Base-by-base conservation (phyloP, 2,329 filamentous ascomycete species). In the Stagonosporopsis tanaceti region DNA sequence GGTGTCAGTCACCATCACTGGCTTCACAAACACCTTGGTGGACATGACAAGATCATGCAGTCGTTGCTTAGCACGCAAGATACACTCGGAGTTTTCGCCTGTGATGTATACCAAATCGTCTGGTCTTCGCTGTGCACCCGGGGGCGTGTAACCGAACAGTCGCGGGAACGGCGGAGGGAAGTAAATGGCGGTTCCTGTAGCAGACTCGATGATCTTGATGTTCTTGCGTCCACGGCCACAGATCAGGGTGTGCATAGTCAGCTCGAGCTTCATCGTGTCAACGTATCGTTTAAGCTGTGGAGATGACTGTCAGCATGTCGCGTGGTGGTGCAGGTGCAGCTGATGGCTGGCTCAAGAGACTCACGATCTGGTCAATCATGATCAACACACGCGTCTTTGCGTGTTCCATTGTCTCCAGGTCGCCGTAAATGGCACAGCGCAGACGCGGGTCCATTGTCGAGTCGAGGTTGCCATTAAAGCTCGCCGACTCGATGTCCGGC, bases 141-240 rank as follows among this genome's bases (percentile, higher is more conserved):
- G 87, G 1, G 94, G 93, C 50, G 89, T 91, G 76, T 97, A 99
- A 58, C 92, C 90, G 73, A 95, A 97, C 63, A 97, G 89, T 57
- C 90, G 88, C 14, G 94, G 93, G 74, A 98, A 98, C 0, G 94
- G 90, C 7, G 93, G 93, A 27, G 95, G 95, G 73, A 99, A 98
- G 80, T 99, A 99, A 69, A 99, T 98, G 63, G 95, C 94, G 8
- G 95, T 98, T 69, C 93, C 92, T 14, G 95, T 98, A 27, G 90
- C 88, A 14, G 95, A 96, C 78, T 99, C 95, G 71, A 99, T 97
- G 69, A 95, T 82, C 81, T 98, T 98, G 81, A 99, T 97, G 76
- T 97, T 97, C 82, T 97, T 96, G 67, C 95, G 87, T 67, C 93
- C 94, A 46, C 95, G 91, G 46, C 95, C 95, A 75, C 93, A 97